A percentile compares a stretch with the other conserved stretches of the same genome.
Evolutionary conservation across 73 alveolate genomes (phyloP).

Genomic region (Stentor roeselii): DNA sequence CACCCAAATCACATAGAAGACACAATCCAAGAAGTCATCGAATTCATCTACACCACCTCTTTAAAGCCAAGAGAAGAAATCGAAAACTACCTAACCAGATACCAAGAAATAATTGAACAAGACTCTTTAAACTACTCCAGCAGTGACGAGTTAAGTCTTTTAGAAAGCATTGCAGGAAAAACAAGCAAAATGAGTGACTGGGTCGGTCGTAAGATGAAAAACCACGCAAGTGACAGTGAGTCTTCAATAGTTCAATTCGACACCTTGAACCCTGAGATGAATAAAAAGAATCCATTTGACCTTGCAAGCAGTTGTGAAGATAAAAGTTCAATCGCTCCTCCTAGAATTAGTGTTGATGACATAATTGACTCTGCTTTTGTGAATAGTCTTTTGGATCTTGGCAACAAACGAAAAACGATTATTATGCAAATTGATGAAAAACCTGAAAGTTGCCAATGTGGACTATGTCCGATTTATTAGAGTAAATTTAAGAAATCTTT

Average conservation of each 20-base stretch:
- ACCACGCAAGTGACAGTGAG: not conserved
- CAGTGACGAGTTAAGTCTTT: not conserved
- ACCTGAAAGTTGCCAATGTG: not conserved
- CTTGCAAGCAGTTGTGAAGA: not conserved
- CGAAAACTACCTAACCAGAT: not conserved
- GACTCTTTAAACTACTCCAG: not conserved
- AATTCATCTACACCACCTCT: not conserved
- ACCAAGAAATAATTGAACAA: not conserved
- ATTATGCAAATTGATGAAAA: not conserved
- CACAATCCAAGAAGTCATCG: not conserved
- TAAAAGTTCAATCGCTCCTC: not conserved
- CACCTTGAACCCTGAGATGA: not conserved
- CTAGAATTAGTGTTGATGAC: not conserved
- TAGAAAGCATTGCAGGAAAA: no score
- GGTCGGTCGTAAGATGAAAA: not conserved
- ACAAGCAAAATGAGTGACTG: not conserved
- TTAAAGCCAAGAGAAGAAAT: not conserved
- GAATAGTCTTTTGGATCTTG: not conserved
- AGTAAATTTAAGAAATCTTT: no score
- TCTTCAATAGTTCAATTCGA: not conserved
- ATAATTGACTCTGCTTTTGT: not conserved
- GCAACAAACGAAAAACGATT: not conserved
- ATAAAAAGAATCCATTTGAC: not conserved
- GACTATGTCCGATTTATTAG: not conserved
- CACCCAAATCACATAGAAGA: not conserved